Percentiles rank a stretch among this genome's conserved stretches.
These are phyloP conservation scores for Xylariaceae sp. DNA, from an alignment of 2,329 filamentous ascomycete genomes.

Conservation along the genomic window DNA sequence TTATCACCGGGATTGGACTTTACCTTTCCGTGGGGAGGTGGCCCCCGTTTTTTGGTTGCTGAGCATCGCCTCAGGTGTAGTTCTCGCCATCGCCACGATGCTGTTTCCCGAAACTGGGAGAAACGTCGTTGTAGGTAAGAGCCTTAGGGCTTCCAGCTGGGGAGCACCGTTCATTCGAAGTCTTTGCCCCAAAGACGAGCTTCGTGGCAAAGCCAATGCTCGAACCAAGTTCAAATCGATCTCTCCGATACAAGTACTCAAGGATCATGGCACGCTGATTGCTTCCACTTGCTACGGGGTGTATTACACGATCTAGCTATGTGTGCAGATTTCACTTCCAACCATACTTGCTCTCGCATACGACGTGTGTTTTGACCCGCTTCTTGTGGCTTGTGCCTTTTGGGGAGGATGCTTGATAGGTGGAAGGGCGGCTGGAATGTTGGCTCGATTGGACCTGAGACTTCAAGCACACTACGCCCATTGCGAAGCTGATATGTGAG, in stretches of 20 bases:
- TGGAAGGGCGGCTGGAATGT: too few species aligned
- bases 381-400: constrained; percentile 12
- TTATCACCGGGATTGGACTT: constrained; percentile 10
- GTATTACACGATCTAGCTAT: constrained; percentile 14
- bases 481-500: too few species aligned
- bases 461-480: too few species aligned
- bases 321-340: constrained; percentile 11
- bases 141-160: not conserved
- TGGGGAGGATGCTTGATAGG: constrained; percentile 9
- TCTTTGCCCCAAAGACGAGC: not conserved
- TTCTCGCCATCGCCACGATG: constrained; percentile 4
- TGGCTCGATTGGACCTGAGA: too few species aligned
- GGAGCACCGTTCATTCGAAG: not conserved
- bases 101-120: constrained; percentile 6
- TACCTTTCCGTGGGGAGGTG: constrained; percentile 1
- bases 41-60: constrained; percentile 15
- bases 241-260: not conserved
- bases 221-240: not conserved
- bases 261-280: constrained; percentile 1
- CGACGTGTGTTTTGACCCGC: constrained; percentile 4
- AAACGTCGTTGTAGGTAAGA: constrained; percentile 7
- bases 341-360: constrained; percentile 12
- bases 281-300: constrained; percentile 1
- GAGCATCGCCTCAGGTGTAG: not conserved
- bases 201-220: too few species aligned